These are phyloP conservation scores for Coemansia sp. DNA, from an alignment of 192 early-diverging fungal species.

Conservation along the genomic window DNA sequence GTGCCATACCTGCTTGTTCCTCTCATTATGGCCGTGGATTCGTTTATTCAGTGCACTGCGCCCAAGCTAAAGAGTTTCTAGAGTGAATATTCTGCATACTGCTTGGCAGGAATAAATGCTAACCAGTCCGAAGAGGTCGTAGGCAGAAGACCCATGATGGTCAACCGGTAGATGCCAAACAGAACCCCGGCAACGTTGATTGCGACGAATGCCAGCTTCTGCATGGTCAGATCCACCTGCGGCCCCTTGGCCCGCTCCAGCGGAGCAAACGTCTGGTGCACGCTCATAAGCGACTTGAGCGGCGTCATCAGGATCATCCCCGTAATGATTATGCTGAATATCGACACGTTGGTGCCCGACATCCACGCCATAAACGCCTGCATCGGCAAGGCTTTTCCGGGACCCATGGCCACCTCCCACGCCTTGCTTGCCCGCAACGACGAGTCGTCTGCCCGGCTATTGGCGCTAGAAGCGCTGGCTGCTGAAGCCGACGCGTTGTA, in stretches of 20 bases:
- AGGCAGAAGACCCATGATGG: constrained; percentile 93
- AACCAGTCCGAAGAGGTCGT: constrained; percentile 94
- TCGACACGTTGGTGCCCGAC: constrained; percentile 94
- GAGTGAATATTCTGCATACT: constrained; percentile 35
- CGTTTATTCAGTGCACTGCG: constrained; percentile 20
- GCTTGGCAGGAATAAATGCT: constrained; percentile 78
- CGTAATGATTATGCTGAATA: constrained; percentile 93
- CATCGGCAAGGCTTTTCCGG: constrained; percentile 94
- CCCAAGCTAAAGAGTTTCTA: constrained; percentile 16
- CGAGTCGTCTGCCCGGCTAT: constrained; percentile 23
- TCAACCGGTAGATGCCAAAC: constrained; percentile 89
- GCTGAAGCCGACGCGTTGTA: constrained; percentile 27
- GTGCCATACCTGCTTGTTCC: constrained; percentile 69
- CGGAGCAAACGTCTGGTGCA: constrained; percentile 73
- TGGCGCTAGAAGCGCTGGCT: constrained; percentile 1
- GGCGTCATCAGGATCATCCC: constrained; percentile 94
- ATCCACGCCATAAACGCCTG: constrained; percentile 99
- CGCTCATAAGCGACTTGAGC: constrained; percentile 68
- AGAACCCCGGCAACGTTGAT: constrained; percentile 77
- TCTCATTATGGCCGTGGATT: constrained; percentile 51
- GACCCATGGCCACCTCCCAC: constrained; percentile 89
- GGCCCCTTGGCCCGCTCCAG: constrained; percentile 61
- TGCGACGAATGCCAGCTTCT: constrained; percentile 81
- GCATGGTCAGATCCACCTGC: constrained; percentile 58
- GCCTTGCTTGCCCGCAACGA: constrained; percentile 74